Evolutionary conservation across 176 grass and related monocot species (phyloP).

Genomic region (Triticum dicoccoides): DNA sequence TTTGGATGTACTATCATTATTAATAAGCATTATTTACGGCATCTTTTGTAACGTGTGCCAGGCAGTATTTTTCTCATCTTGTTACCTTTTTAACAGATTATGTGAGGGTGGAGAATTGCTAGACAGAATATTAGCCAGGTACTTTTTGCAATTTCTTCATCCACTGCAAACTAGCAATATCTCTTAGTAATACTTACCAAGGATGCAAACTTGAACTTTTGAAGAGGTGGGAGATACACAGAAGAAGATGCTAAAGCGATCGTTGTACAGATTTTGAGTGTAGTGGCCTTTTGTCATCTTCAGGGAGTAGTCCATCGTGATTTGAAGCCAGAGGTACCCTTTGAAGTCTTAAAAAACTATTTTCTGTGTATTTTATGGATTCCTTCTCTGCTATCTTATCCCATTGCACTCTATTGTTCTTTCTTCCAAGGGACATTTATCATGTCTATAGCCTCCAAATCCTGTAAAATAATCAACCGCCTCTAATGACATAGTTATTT

Average conservation of each 20-base stretch:
- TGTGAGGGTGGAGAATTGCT: constrained; percentile 98
- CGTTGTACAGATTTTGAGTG: constrained; percentile 89
- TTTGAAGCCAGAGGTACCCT: constrained; percentile 90
- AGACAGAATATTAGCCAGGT: constrained; percentile 99
- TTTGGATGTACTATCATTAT: constrained; percentile 1
- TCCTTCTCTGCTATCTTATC: constrained; percentile 19
- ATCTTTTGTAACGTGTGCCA: not conserved
- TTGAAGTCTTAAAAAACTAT: constrained; percentile 18
- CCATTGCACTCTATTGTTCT: not conserved
- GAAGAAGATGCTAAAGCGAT: constrained; percentile 99
- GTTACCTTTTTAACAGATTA: constrained; percentile 57
- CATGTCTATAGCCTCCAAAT: not conserved
- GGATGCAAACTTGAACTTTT: constrained; percentile 46
- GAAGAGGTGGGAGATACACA: constrained; percentile 93
- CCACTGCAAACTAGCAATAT: constrained; percentile 7
- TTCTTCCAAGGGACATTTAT: constrained; percentile 16
- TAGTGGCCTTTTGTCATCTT: constrained; percentile 98
- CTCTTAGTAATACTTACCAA: constrained; percentile 35
- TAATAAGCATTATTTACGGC: constrained; percentile 1
- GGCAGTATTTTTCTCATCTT: constrained; percentile 18
- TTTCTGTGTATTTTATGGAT: constrained; percentile 22
- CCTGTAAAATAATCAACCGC: not conserved
- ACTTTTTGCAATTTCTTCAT: constrained; percentile 24
- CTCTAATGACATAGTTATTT: constrained; percentile 38
- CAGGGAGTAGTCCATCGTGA: constrained; percentile 99